Base-by-base conservation (phyloP, 2,329 filamentous ascomycete species). In the Onygena corvina region DNA sequence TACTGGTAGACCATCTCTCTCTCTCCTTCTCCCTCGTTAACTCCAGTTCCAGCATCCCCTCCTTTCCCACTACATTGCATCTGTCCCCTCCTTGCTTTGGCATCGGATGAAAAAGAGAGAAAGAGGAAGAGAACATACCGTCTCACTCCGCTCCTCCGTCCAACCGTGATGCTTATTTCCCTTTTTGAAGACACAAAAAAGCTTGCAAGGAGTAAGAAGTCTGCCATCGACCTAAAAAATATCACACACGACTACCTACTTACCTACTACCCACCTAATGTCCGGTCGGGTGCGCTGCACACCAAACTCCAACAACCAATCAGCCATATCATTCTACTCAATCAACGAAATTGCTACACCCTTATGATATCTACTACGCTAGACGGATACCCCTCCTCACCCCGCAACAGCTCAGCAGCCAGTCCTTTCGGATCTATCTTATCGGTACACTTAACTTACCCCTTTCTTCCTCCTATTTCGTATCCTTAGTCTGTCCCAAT, bases 1-100 rank as follows among this genome's bases (percentile, higher is more conserved):
- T 71, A 71, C 58, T 71, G 68, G 68, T 71, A 69, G 58, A 61
- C 54, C 33, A 46, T 14, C 56, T 38, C 50, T 46, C 48, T 55
- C 52, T 49, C 38, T 51, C 50, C 49, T 36, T 52, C 52, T 38
- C 49, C 62, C 62, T 61, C 38, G 64, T 61, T 29, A 61, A 59
- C 20, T 46, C 21, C 29, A 51, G 6, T 47, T 66, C 61, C 45
- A 33, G 46, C 42, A 25, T 48, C 50, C 31, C 50, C 31, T 25
- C 8, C 31, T 23, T 5, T 36, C 31, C 20, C 31, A 11, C n/a
- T 46, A 33, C 9, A 29, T 18, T 25, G 11, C 5, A 36, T 40
- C 35, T 18, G 35, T 40, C 9, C 16, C 16, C 18, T 30, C 46
- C 46, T 42, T 42, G 38, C 27, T 42, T 42, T 42, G 21, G 38